These are phyloP conservation scores for Myxozyma udenii DNA, from an alignment of 805 yeast species.

Conservation along the genomic window DNA sequence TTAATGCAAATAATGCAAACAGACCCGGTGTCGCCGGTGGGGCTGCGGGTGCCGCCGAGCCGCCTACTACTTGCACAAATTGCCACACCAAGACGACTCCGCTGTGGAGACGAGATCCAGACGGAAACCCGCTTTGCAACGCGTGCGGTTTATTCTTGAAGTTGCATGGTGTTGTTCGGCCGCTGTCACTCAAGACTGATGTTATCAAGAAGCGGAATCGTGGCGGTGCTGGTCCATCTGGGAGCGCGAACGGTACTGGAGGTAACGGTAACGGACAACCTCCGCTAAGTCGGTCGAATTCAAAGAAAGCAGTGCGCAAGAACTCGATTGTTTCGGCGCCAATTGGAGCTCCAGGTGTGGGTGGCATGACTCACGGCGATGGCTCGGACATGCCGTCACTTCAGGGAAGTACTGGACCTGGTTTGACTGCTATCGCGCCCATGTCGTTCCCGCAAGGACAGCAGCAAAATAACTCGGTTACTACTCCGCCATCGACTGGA, in stretches of 20 bases:
- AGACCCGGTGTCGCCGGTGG: too few relatives aligned
- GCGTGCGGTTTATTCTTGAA: conserved; percentile 94
- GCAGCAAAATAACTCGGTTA: too few relatives aligned
- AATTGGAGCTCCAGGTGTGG: conserved; percentile 1
- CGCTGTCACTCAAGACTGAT: conserved; percentile 84
- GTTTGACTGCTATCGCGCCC: conserved; percentile 5
- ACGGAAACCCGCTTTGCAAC: conserved; percentile 89
- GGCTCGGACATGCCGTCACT: not conserved
- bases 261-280: conserved; percentile 1
- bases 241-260: conserved; percentile 8
- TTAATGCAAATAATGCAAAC: conserved; percentile 1
- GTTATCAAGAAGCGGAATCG: conserved; percentile 90
- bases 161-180: conserved; percentile 92
- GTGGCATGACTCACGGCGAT: conserved; percentile 6
- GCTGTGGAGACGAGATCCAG: conserved; percentile 88
- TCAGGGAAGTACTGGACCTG: not conserved
- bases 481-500: too few relatives aligned
- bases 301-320: conserved; percentile 20
- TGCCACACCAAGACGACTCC: conserved; percentile 93
- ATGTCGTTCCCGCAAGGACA: conserved; percentile 4
- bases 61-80: conserved; percentile 44
- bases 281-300: conserved; percentile 11
- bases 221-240: conserved; percentile 35
- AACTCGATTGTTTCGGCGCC: conserved; percentile 16
- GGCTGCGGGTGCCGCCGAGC: conserved; percentile 1